Conservation (phyloP, 345 rosid species). For the Eucalyptus rudis region DNA sequence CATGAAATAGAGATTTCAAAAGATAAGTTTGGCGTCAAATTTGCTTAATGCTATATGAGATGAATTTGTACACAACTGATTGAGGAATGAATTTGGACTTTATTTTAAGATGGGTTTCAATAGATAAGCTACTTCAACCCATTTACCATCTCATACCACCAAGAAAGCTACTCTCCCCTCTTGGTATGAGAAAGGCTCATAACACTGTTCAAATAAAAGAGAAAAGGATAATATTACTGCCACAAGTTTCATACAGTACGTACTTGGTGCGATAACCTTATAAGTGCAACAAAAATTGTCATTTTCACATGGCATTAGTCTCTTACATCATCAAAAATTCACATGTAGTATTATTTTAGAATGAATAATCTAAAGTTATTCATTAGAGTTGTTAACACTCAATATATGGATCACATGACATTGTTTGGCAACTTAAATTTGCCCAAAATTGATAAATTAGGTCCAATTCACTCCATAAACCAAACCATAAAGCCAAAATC, state of each 20-base stretch:
- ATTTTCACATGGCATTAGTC: not conserved
- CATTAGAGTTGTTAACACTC: not conserved
- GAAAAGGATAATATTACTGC: too few species aligned
- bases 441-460: not conserved
- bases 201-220: not conserved
- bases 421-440: not conserved
- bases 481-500: not conserved
- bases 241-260: not conserved
- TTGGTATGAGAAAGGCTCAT: not conserved
- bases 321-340: not conserved
- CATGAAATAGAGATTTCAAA: not conserved
- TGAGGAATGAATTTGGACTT: not conserved
- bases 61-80: not conserved
- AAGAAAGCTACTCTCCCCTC: not conserved
- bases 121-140: not conserved
- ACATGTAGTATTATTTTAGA: not conserved
- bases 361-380: not conserved
- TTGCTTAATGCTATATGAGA: not conserved
- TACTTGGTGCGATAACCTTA: not conserved
- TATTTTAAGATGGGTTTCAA: too few species aligned
- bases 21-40: rapidly evolving
- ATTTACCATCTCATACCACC: not conserved
- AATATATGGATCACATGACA: not conserved
- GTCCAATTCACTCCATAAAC: not conserved
- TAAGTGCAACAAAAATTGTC: not conserved